A percentile compares a stretch with the other conserved stretches of the same genome.
These are phyloP conservation scores for Tieghemiomyces parasiticus DNA, from an alignment of 192 early-diverging fungal genomes.

Conservation along the genomic window DNA sequence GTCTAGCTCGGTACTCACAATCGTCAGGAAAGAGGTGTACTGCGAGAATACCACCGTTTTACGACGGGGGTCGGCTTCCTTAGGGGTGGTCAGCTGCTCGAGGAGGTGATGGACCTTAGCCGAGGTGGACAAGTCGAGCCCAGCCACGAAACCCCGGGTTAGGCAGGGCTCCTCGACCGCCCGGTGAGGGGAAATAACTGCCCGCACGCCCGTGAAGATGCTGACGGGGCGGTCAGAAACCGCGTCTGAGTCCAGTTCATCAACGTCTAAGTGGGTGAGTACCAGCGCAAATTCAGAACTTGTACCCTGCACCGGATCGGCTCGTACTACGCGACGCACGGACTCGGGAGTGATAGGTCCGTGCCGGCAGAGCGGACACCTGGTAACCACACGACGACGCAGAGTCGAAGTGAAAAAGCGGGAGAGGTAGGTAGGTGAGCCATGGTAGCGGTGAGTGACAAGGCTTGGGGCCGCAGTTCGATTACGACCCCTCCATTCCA, in stretches of 20 bases:
- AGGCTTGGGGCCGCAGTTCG: too few relatives aligned
- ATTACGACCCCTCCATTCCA: too few relatives aligned
- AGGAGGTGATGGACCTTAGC: constrained; percentile 6
- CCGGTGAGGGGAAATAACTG: neutral
- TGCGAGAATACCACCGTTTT: constrained; percentile 93
- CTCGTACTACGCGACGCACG: constrained; percentile 12
- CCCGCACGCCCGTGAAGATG: neutral
- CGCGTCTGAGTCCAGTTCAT: too few relatives aligned
- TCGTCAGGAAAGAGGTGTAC: constrained; percentile 72
- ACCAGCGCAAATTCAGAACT: constrained; percentile 1
- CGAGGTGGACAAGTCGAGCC: neutral
- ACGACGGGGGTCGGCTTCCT: constrained; percentile 17
- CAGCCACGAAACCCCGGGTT: neutral
- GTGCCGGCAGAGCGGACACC: constrained; percentile 33
- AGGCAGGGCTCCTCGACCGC: neutral
- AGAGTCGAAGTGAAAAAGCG: too few relatives aligned
- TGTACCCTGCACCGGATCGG: constrained; percentile 23
- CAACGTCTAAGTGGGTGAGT: too few relatives aligned
- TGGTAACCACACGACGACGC: too few relatives aligned
- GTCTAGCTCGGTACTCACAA: constrained; percentile 41
- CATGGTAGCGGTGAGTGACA: too few relatives aligned
- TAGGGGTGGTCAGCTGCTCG: neutral
- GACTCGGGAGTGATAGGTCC: constrained; percentile 20
- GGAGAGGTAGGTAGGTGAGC: too few relatives aligned
- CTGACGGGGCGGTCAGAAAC: neutral